Conservation (phyloP, 2,329 filamentous ascomycete genomes). For the Diaporthe citri region DNA sequence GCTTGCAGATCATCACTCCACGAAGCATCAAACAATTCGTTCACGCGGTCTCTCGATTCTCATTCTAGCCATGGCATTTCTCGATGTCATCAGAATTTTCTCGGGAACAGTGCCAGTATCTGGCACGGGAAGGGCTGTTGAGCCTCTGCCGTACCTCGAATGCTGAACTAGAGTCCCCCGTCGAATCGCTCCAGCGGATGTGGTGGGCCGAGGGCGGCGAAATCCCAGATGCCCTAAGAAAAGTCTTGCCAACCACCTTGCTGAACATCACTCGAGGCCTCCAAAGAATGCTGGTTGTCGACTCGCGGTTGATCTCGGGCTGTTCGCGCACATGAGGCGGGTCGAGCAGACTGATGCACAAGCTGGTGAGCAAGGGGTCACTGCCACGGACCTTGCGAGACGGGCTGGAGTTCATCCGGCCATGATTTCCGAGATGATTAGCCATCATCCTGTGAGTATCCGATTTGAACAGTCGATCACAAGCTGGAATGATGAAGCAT, state of each 20-base stretch:
- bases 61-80: neutral
- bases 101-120: constrained; percentile 48
- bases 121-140: constrained; percentile 53
- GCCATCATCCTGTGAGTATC: too few species aligned
- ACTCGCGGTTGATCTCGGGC: constrained; percentile 50
- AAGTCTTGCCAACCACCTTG: neutral
- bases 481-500: constrained; percentile 51
- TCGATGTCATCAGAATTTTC: too few species aligned
- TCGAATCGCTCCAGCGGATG: constrained; percentile 52
- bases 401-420: constrained; percentile 48
- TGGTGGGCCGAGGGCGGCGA: constrained; percentile 53
- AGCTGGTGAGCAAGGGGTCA: constrained; percentile 45
- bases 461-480: neutral
- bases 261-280: constrained; percentile 44
- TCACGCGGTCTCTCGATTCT: neutral
- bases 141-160: constrained; percentile 51
- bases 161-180: constrained; percentile 52
- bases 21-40: neutral
- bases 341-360: too few species aligned
- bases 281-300: constrained; percentile 52
- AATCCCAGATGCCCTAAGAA: neutral
- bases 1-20: neutral
- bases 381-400: constrained; percentile 44
- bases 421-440: constrained; percentile 40
- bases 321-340: constrained; percentile 51